Conservation (phyloP, 805 yeast species). For the Saccharomycopsis amapae region DNA sequence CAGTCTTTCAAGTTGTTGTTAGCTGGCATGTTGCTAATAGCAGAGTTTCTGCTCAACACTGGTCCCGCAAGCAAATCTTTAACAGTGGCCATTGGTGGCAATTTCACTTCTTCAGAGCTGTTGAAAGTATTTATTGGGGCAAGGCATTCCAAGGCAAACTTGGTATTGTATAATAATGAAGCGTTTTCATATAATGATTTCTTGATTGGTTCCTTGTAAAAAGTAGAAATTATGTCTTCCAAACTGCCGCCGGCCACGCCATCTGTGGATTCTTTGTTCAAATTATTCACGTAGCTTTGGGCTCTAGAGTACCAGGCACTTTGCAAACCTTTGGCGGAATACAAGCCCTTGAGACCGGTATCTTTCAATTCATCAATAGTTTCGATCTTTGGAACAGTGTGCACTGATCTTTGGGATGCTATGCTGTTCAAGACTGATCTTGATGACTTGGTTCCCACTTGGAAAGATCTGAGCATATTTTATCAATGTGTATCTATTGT, state of each 20-base stretch:
- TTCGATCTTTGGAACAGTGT: constrained; percentile 23
- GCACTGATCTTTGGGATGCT: constrained; percentile 9
- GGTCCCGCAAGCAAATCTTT: constrained; percentile 42
- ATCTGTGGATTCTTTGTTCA: constrained; percentile 31
- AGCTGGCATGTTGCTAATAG: constrained; percentile 28
- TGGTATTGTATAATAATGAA: constrained; percentile 32
- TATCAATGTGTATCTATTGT: too few species aligned
- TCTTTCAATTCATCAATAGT: constrained; percentile 26
- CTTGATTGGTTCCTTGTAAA: constrained; percentile 24
- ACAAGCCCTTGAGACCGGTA: constrained; percentile 42
- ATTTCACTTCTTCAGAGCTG: constrained; percentile 23
- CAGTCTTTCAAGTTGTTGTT: constrained; percentile 38
- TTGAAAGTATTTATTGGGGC: constrained; percentile 17
- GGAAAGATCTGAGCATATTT: background rate
- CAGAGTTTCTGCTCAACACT: constrained; percentile 22
- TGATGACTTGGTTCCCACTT: background rate
- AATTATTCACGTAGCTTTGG: constrained; percentile 31
- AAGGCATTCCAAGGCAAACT: constrained; percentile 32
- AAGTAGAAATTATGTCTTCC: constrained; percentile 10
- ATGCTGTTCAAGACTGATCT: background rate
- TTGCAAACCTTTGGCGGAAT: constrained; percentile 39
- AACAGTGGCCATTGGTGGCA: constrained; percentile 22
- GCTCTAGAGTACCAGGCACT: constrained; percentile 46
- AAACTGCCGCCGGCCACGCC: constrained; percentile 8
- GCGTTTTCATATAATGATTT: constrained; percentile 33